Evolutionary conservation across 1,284 basidiomycete species (phyloP).

Genomic region (Ceratorhiza oryzae-sativae): DNA sequence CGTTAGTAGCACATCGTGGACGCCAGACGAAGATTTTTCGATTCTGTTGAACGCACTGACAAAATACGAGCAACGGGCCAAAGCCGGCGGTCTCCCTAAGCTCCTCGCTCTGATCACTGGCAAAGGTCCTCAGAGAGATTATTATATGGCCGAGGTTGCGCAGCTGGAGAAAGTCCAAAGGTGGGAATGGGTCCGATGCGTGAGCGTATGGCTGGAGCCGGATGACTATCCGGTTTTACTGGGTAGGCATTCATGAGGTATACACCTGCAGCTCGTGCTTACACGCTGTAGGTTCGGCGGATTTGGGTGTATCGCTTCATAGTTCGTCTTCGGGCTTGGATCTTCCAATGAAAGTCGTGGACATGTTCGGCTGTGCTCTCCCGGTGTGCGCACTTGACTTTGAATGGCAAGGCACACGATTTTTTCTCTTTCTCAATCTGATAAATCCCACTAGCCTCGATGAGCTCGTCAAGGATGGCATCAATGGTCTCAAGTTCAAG

Average conservation of each 20-base stretch:
- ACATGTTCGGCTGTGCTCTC: conserved; percentile 97
- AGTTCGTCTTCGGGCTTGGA: conserved; percentile 90
- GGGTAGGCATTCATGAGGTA: conserved; percentile 56
- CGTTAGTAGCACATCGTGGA: conserved; percentile 96
- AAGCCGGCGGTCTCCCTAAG: conserved; percentile 63
- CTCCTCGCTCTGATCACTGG: conserved; percentile 89
- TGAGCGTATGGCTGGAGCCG: conserved; percentile 87
- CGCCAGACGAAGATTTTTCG: conserved; percentile 94
- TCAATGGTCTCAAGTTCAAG: conserved; percentile 84
- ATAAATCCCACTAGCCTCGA: conserved; percentile 64
- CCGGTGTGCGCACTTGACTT: conserved; percentile 94
- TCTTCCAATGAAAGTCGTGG: conserved; percentile 99
- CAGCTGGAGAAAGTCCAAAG: conserved; percentile 60
- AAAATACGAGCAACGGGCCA: conserved; percentile 71
- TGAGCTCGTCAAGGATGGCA: conserved; percentile 84
- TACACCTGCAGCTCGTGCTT: neutral
- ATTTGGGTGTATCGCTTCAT: conserved; percentile 92
- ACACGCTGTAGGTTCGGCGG: conserved; percentile 73
- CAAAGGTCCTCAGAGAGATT: conserved; percentile 79
- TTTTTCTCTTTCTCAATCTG: neutral
- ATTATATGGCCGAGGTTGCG: conserved; percentile 74
- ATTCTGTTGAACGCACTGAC: conserved; percentile 78
- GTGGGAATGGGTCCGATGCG: conserved; percentile 85
- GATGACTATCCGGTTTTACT: conserved; percentile 86
- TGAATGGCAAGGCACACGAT: conserved; percentile 64